Percentiles rank a stretch among this genome's conserved stretches.
phyloP scores from a whole-genome alignment of 2,329 filamentous ascomycete species.

The Hypoxylon sp. region DNA sequence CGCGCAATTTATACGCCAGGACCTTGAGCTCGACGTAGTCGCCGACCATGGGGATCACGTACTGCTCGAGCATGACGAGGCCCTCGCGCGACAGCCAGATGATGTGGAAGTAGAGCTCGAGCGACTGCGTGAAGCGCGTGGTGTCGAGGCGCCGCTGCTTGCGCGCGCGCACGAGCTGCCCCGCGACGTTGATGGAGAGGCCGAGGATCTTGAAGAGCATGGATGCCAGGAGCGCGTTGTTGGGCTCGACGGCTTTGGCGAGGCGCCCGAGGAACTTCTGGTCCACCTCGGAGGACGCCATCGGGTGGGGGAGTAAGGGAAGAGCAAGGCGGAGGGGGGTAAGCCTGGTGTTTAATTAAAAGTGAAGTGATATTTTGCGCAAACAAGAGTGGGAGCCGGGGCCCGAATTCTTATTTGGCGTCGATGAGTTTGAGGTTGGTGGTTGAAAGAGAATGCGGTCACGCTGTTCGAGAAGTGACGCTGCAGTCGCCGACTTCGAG shows the following conservation, averaged over 20 bases:
- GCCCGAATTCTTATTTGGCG: not conserved
- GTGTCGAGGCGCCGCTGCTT: conserved; percentile 86
- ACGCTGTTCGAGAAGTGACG: conserved; percentile 11
- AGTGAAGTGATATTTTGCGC: conserved; percentile 12
- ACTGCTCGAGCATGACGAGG: conserved; percentile 85
- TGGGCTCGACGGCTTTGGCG: conserved; percentile 80
- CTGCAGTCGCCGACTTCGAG: conserved; percentile 8
- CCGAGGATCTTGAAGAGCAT: conserved; percentile 93
- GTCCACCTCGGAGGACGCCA: conserved; percentile 97
- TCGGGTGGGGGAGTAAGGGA: conserved; percentile 66
- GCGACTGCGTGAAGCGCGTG: conserved; percentile 79
- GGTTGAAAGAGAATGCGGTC: conserved; percentile 5
- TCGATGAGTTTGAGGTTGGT: conserved; percentile 6
- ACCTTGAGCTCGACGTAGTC: conserved; percentile 87
- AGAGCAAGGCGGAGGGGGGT: not conserved
- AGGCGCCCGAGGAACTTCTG: conserved; percentile 95
- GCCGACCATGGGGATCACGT: conserved; percentile 85
- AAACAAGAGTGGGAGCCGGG: not conserved
- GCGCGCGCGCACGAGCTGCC: conserved; percentile 83
- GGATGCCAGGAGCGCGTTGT: conserved; percentile 81
- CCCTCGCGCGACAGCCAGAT: conserved; percentile 96
- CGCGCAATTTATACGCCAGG: conserved; percentile 88
- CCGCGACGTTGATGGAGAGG: conserved; percentile 86
- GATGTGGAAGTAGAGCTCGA: conserved; percentile 88
- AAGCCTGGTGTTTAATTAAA: conserved; percentile 7